Base-by-base conservation (phyloP, 2,329 filamentous ascomycete species). In the Parastagonospora avenae region DNA sequence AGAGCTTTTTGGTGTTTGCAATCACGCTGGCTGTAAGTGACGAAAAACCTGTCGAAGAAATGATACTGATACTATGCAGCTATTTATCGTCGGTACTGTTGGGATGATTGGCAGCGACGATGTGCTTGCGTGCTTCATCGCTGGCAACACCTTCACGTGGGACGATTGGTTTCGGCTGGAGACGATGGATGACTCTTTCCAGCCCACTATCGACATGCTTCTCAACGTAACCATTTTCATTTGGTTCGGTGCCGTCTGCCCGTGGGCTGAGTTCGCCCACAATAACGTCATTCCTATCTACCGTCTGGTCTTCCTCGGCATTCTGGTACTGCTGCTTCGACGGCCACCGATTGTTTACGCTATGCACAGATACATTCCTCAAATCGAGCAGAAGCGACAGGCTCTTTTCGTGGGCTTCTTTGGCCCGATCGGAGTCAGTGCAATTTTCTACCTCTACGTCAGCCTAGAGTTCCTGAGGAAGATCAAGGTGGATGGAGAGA, bases 151-250 rank as follows among this genome's bases (percentile, higher is more conserved):
- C 1, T 96, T 97, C 61, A 96, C 91, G 0, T 93, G 91, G 86
- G 92, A 96, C 12, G 8, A 43, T 4, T 38, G 27, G 91, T 97
- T 96, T 74, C 88, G 92, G 0, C 78, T 93, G 1, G 90, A 95
- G 72, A 97, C 92, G 0, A 78, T 88, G 62, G 92, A 96, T 61
- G 93, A 97, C 71, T 92, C 90, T 2, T 82, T 97, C n/a, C 92
- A 97, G 69, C 92, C 92, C 0, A 96, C 92, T 0, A 89, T 97
- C 39, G 92, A 97, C 71, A 96, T 96, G 91, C 80, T 97, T 2
- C 86, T 97, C 50, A 97, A 97, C 68, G 85, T 95, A 3, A 80
- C 87, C 14, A 83, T 97, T 33, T 97, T 97, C 71, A 85, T 96
- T 74, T 97, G 91, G 92, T 56, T 64, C 42, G 66, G 66, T 3